Evolutionary conservation across 2,329 filamentous ascomycete species (phyloP).

Genomic region (Penicillium sp.): DNA sequence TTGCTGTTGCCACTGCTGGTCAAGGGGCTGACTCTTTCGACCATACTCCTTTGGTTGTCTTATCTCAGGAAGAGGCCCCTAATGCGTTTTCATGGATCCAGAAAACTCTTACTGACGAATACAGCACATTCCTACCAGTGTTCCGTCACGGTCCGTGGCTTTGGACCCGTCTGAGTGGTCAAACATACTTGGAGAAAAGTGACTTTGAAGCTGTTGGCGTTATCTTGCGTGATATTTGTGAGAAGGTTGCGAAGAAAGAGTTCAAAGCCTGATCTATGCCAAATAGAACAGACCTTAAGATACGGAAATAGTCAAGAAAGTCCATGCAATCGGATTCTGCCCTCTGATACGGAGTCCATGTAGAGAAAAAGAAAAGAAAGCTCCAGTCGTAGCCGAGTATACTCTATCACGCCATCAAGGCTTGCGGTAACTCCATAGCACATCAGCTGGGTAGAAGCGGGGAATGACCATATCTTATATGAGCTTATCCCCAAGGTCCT

Average conservation of each 20-base stretch:
- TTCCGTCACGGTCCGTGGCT: slow-evolving; percentile 62
- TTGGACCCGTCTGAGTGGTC: slow-evolving; percentile 75
- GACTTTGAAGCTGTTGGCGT: slow-evolving; percentile 74
- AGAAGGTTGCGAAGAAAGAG: slow-evolving; percentile 51
- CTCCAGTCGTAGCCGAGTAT: neutral
- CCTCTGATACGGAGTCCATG: no score
- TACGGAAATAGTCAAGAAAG: neutral
- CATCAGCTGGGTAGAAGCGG: slow-evolving; percentile 9
- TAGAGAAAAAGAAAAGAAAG: neutral
- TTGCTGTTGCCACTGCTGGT: slow-evolving; percentile 43
- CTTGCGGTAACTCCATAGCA: slow-evolving; percentile 5
- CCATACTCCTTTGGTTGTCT: slow-evolving; percentile 12
- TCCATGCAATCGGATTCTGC: neutral
- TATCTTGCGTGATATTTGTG: slow-evolving; percentile 60
- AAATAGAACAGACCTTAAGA: neutral
- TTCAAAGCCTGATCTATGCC: slow-evolving; percentile 4
- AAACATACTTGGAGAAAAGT: slow-evolving; percentile 77
- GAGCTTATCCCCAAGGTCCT: slow-evolving; percentile 6
- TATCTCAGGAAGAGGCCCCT: slow-evolving; percentile 43
- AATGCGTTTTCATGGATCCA: slow-evolving; percentile 61
- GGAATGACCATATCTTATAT: slow-evolving; percentile 14
- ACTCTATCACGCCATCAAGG: slow-evolving; percentile 16
- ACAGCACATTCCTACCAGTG: slow-evolving; percentile 70
- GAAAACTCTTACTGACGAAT: slow-evolving; percentile 55
- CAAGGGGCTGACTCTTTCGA: neutral